Percentiles rank a stretch among this genome's conserved stretches.
Conservation (phyloP, 2,329 filamentous ascomycete species). For the Ampelomyces quisqualis region DNA sequence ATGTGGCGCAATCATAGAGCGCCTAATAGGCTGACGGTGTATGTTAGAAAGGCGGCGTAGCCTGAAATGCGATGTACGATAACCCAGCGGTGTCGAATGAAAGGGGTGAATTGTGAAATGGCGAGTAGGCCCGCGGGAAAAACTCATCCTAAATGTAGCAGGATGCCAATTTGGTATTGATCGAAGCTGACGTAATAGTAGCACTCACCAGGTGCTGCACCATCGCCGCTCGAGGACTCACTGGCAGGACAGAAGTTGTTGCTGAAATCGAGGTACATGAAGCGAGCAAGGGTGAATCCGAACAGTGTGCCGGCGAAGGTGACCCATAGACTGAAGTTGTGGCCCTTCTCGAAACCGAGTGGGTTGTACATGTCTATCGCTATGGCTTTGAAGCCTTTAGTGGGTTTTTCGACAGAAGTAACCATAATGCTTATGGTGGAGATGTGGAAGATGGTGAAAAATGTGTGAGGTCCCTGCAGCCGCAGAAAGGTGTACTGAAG, state of each 20-base stretch:
- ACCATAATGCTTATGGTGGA: constrained; percentile 13
- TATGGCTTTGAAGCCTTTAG: constrained; percentile 12
- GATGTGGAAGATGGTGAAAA: not conserved
- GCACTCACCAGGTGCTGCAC: constrained; percentile 47
- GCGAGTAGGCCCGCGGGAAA: constrained; percentile 46
- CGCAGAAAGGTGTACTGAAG: too few species aligned
- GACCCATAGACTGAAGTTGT: constrained; percentile 58
- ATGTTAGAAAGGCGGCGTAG: constrained; percentile 55
- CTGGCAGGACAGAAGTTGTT: constrained; percentile 20
- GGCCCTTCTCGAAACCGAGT: constrained; percentile 58
- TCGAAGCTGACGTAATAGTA: constrained; percentile 45
- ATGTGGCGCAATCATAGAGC: constrained; percentile 56
- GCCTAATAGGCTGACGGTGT: constrained; percentile 50
- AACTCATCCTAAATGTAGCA: constrained; percentile 46
- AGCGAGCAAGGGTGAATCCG: constrained; percentile 49
- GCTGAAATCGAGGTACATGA: constrained; percentile 53
- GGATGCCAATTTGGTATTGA: constrained; percentile 44
- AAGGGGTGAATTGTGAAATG: constrained; percentile 47
- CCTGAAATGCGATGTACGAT: constrained; percentile 63
- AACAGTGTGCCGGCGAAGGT: constrained; percentile 22
- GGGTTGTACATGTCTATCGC: constrained; percentile 33
- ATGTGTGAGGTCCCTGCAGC: too few species aligned
- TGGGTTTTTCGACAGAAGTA: constrained; percentile 8
- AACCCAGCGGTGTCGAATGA: constrained; percentile 51
- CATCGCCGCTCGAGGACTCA: constrained; percentile 11